phyloP scores from a whole-genome alignment of 2,329 filamentous ascomycete species.

The Arachnopeziza araneosa region DNA sequence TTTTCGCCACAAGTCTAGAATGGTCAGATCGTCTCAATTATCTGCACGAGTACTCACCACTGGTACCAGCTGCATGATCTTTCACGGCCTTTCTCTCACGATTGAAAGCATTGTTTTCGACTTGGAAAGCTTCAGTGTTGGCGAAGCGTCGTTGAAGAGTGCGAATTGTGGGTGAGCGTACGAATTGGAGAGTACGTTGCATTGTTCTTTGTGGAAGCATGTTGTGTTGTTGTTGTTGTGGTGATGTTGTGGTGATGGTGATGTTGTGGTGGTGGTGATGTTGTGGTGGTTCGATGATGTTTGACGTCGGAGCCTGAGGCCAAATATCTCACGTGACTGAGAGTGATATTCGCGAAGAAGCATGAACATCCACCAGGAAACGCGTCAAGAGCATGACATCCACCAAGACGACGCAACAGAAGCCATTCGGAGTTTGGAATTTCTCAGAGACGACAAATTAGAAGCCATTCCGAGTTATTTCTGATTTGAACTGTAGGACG shows the following conservation, averaged over 20 bases:
- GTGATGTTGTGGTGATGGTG: no score
- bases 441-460: background rate
- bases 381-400: no score
- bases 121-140: conserved; percentile 52
- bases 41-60: conserved; percentile 55
- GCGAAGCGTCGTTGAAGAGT: conserved; percentile 66
- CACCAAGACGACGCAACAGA: background rate
- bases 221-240: conserved; percentile 26
- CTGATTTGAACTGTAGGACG: background rate
- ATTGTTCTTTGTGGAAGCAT: conserved; percentile 63
- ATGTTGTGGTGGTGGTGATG: conserved; percentile 26
- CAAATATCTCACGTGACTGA: background rate
- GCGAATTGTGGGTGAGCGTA: conserved; percentile 49
- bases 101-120: conserved; percentile 85
- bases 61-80: conserved; percentile 79
- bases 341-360: background rate
- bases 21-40: background rate
- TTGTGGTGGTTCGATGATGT: conserved; percentile 17
- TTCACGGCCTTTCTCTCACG: conserved; percentile 86
- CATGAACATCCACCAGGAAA: background rate
- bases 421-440: background rate
- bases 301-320: background rate
- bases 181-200: conserved; percentile 55
- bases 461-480: background rate
- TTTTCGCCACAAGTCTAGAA: conserved; percentile 85